Evolutionary conservation across 257 asterid species (phyloP).

Genomic region (Ajuga chamaepitys): DNA sequence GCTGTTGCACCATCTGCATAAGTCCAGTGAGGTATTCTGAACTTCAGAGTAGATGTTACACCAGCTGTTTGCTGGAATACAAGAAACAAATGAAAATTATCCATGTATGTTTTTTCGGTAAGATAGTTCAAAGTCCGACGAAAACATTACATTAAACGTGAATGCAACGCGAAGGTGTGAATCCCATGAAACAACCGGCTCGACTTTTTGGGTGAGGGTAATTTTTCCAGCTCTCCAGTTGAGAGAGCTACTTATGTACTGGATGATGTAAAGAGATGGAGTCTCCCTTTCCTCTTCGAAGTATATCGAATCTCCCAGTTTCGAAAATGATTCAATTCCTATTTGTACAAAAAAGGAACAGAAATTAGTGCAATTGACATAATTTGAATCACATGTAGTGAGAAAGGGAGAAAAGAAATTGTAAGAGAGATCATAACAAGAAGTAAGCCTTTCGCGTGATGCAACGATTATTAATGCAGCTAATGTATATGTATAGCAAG

Average conservation of each 20-base stretch:
- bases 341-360: not conserved
- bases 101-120: not conserved
- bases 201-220: constrained; percentile 38
- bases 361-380: not conserved
- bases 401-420: too few relatives aligned
- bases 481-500: too few relatives aligned
- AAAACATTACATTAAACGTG: constrained; percentile 16
- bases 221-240: constrained; percentile 54
- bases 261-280: constrained; percentile 65
- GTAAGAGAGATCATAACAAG: too few relatives aligned
- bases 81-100: not conserved
- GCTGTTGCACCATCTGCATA: constrained; percentile 41
- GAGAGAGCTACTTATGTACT: constrained; percentile 69
- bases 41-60: constrained; percentile 36
- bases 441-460: too few relatives aligned
- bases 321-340: constrained; percentile 89
- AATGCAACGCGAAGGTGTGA: constrained; percentile 43
- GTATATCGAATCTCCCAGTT: constrained; percentile 90
- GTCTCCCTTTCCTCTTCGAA: constrained; percentile 59
- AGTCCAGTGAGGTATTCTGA: constrained; percentile 73
- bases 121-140: too few relatives aligned
- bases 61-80: constrained; percentile 26
- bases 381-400: too few relatives aligned
- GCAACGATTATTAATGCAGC: too few relatives aligned
- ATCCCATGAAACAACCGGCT: constrained; percentile 61